Conservation (phyloP, 805 yeast species). For the Metschnikowia dekortorum region DNA sequence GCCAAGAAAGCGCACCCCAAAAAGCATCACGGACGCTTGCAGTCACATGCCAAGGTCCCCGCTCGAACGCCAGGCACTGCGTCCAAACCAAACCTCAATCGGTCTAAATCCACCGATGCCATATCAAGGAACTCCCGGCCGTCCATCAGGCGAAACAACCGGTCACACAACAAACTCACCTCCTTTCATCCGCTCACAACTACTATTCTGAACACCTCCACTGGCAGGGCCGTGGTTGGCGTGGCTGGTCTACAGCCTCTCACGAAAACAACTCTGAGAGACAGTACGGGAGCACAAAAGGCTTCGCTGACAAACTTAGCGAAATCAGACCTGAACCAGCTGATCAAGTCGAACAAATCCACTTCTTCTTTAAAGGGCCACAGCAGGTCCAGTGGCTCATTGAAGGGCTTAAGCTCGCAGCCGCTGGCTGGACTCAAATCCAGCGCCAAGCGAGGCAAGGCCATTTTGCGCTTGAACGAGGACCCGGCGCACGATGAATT, state of each 20-base stretch:
- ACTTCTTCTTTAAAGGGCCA: slow-evolving; percentile 31
- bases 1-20: slow-evolving; percentile 5
- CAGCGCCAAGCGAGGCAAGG: slow-evolving; percentile 35
- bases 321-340: slow-evolving; percentile 15
- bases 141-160: slow-evolving; percentile 28
- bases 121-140: slow-evolving; percentile 23
- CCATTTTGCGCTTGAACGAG: slow-evolving; percentile 37
- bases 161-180: slow-evolving; percentile 34
- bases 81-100: slow-evolving; percentile 25
- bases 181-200: slow-evolving; percentile 15
- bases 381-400: slow-evolving; percentile 8
- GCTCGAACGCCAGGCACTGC: slow-evolving; percentile 8
- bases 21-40: slow-evolving; percentile 13
- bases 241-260: slow-evolving; percentile 12
- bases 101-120: slow-evolving; percentile 42
- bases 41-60: slow-evolving; percentile 12
- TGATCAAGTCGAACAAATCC: slow-evolving; percentile 28
- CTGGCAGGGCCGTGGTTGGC: slow-evolving; percentile 6
- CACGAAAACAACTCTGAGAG: slow-evolving; percentile 16
- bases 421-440: slow-evolving; percentile 29
- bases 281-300: slow-evolving; percentile 11
- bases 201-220: slow-evolving; percentile 15
- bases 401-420: slow-evolving; percentile 6
- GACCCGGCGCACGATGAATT: slow-evolving; percentile 32
- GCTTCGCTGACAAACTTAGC: slow-evolving; percentile 6